Percentiles rank a stretch among this genome's conserved stretches.
These are phyloP conservation scores for Cladobotryum protrusum DNA, from an alignment of 2,329 filamentous ascomycete species.

Conservation along the genomic window DNA sequence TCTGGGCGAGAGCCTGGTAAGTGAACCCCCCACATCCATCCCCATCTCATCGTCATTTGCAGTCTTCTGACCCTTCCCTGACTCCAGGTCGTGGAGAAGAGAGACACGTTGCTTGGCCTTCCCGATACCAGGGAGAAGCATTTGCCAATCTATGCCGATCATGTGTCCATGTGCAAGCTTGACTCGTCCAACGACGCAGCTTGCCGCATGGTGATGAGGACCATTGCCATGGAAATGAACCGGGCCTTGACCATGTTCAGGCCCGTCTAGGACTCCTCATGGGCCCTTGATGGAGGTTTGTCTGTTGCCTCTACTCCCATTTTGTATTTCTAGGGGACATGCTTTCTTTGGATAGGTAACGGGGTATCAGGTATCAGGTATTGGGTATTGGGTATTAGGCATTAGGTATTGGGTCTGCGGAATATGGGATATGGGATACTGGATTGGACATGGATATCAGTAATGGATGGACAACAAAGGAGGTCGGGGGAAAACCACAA, in stretches of 20 bases:
- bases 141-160: slow-evolving; percentile 5
- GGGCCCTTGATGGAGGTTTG: not conserved
- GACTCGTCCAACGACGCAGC: not conserved
- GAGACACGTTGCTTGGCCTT: not conserved
- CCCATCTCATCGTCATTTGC: not conserved
- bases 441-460: no score
- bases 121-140: slow-evolving; percentile 9
- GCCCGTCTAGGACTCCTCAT: no score
- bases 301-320: not conserved
- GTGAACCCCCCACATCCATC: no score
- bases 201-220: slow-evolving; percentile 5
- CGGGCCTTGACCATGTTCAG: not conserved
- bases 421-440: no score
- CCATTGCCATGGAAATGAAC: slow-evolving; percentile 1
- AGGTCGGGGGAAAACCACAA: no score
- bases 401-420: no score
- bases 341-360: no score
- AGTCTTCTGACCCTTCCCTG: not conserved
- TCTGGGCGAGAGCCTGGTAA: slow-evolving; percentile 4
- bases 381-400: no score
- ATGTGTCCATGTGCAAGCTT: slow-evolving; percentile 8
- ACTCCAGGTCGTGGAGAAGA: slow-evolving; percentile 3
- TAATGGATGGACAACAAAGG: no score
- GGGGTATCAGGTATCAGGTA: no score
- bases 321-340: no score